These are phyloP conservation scores for Diplocarpon rosae DNA, from an alignment of 2,329 filamentous ascomycete species.

Conservation along the genomic window DNA sequence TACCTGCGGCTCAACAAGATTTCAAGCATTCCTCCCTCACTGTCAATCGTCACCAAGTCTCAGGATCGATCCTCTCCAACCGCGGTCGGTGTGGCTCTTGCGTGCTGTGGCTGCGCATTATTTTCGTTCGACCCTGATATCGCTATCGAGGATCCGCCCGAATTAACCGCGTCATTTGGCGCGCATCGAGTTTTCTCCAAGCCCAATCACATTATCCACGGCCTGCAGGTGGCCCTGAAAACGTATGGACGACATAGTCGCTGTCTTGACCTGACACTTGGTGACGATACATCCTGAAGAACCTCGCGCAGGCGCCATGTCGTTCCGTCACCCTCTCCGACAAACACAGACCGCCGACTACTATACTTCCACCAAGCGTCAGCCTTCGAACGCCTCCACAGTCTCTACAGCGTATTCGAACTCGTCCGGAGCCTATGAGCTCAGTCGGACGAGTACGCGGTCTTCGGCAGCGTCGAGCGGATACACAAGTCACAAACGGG, in stretches of 20 bases:
- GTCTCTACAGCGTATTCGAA: constrained; percentile 58
- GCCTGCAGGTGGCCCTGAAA: constrained; percentile 15
- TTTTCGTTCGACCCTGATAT: constrained; percentile 5
- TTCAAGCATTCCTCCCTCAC: constrained; percentile 12
- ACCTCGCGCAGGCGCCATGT: constrained; percentile 32
- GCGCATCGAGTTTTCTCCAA: constrained; percentile 4
- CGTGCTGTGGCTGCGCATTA: constrained; percentile 10
- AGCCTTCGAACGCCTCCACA: constrained; percentile 60
- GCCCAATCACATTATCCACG: constrained; percentile 5
- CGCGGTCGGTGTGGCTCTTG: constrained; percentile 12
- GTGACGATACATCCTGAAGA: constrained; percentile 6
- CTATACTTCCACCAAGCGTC: constrained; percentile 35
- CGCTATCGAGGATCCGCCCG: constrained; percentile 7
- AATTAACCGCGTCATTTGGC: constrained; percentile 5
- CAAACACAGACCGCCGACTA: constrained; percentile 43
- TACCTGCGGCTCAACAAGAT: constrained; percentile 6
- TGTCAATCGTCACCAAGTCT: constrained; percentile 9
- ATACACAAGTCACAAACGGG: constrained; percentile 55
- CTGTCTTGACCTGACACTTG: constrained; percentile 6
- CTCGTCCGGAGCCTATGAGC: constrained; percentile 36
- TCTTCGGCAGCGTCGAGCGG: constrained; percentile 62
- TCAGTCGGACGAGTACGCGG: constrained; percentile 55
- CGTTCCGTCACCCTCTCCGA: constrained; percentile 47
- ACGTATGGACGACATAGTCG: constrained; percentile 16
- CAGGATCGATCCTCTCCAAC: background rate